phyloP scores from a whole-genome alignment of 345 rosid genomes.

The Corchorus olitorius region DNA sequence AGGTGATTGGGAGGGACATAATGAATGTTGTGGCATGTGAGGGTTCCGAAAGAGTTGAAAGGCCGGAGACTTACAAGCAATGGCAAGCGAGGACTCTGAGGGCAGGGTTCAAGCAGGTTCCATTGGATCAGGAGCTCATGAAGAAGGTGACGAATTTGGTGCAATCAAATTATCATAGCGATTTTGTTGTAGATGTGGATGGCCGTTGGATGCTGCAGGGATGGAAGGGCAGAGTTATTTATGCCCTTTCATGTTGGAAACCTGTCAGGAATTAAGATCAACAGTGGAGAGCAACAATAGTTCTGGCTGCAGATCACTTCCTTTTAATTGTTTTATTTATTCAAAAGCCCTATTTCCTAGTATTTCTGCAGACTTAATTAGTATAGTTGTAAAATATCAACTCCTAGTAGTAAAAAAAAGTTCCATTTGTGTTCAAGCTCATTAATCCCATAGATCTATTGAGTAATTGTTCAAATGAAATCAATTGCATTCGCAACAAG shows the following conservation, averaged over 20 bases:
- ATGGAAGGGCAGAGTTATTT: constrained; percentile 81
- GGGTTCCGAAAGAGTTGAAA: constrained; percentile 56
- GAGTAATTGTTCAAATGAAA: not conserved
- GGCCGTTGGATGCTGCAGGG: constrained; percentile 80
- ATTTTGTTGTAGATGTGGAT: constrained; percentile 65
- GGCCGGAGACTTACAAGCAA: constrained; percentile 79
- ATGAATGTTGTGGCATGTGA: constrained; percentile 69
- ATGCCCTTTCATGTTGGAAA: constrained; percentile 75
- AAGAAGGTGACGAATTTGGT: constrained; percentile 44
- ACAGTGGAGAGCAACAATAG: not conserved
- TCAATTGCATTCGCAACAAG: not conserved
- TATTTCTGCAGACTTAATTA: not conserved
- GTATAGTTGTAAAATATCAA: not conserved
- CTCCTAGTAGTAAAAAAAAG: not conserved
- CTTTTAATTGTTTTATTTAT: not conserved
- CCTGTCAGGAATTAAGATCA: constrained; percentile 29
- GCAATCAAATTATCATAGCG: constrained; percentile 51
- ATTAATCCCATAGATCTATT: not conserved
- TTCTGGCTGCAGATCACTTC: not conserved
- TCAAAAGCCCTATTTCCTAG: not conserved
- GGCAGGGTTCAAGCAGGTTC: constrained; percentile 65
- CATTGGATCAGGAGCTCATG: constrained; percentile 50
- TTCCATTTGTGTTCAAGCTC: not conserved
- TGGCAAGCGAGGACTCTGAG: constrained; percentile 60
- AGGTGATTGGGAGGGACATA: constrained; percentile 39